Evolutionary conservation across 116 monocot genomes (phyloP).

Genomic region (Trichopus zeylanicus): DNA sequence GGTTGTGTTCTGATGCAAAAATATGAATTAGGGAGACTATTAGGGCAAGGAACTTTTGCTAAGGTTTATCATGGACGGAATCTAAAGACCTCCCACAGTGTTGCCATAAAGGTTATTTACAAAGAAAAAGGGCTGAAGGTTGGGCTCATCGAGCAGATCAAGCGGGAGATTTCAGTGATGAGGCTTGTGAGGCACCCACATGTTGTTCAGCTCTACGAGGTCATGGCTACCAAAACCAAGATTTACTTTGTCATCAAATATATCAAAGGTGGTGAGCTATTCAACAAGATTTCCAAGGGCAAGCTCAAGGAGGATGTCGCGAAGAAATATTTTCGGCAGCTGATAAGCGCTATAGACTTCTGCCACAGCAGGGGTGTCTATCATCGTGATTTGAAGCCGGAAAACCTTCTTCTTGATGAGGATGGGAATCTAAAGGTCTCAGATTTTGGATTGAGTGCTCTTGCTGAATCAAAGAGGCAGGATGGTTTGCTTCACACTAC

Average conservation of each 20-base stretch:
- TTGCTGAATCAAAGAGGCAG: slow-evolving; percentile 39
- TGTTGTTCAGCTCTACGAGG: slow-evolving; percentile 68
- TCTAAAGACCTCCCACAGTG: slow-evolving; percentile 31
- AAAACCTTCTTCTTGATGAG: slow-evolving; percentile 69
- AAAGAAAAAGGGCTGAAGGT: slow-evolving; percentile 51
- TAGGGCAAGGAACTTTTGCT: slow-evolving; percentile 65
- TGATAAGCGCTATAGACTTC: slow-evolving; percentile 64
- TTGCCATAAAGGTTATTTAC: slow-evolving; percentile 58
- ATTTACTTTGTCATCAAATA: slow-evolving; percentile 82
- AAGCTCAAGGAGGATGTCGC: slow-evolving; percentile 52
- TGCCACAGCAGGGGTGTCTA: slow-evolving; percentile 73
- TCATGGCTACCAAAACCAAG: slow-evolving; percentile 70
- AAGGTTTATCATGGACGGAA: slow-evolving; percentile 56
- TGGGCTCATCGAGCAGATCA: slow-evolving; percentile 68
- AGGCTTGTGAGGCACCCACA: slow-evolving; percentile 58
- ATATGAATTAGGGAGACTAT: slow-evolving; percentile 47
- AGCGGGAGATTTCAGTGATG: slow-evolving; percentile 74
- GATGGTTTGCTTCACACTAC: slow-evolving; percentile 50
- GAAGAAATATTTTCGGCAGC: slow-evolving; percentile 63
- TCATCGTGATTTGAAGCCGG: slow-evolving; percentile 78
- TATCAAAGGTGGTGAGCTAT: slow-evolving; percentile 68
- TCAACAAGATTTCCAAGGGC: slow-evolving; percentile 54
- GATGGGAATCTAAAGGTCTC: slow-evolving; percentile 42
- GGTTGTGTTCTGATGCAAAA: slow-evolving; percentile 43
- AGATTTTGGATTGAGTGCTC: slow-evolving; percentile 54